Base-by-base conservation (phyloP, 2,329 filamentous ascomycete genomes). In the Ascochyta clinopodiicola region DNA sequence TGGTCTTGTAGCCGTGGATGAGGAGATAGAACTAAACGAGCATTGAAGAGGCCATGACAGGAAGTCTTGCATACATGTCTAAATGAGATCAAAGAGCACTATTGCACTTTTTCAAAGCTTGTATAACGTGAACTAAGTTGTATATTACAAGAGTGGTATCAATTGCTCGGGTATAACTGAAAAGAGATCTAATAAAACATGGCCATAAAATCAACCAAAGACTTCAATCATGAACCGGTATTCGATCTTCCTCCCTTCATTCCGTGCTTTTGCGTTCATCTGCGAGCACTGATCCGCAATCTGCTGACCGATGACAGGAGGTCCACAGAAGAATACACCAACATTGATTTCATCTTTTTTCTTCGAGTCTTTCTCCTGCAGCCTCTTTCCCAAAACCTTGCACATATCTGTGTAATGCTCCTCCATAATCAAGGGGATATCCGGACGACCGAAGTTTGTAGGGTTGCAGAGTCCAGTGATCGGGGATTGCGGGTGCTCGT, bases 141-240 rank as follows among this genome's bases (percentile, higher is more conserved):
- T 36, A 9, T 21, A 35, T 42, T 40, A 57, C 24, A 43, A 19
- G 17, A 2, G 7, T 43, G 22, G 15, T 51, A 32, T 35, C 8
- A n/a, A 27, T 19, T 19, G 34, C 31, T 15, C n/a, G 40, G 42
- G 22, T 54, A 48, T 50, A 31, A 22, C 4, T 6, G 25, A 17
- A 34, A 25, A 6, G 44, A 40, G n/a, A 21, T 2, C 12, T n/a
- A 25, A 2, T 78, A 80, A 74, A 86, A 85, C 0, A 84, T 82
- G 61, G 12, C 36, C 15, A 10, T 27, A 12, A 25, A 25, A 32
- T 29, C 43, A 82, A 3, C 78, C 81, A 73, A 86, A 86, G 0
- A 85, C 82, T 61, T 85, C 83, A 51, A 83, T 83, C 78, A 84
- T 82, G 48, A 86, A 86, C 48, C 82, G 76, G 67, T 86, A 86